Evolutionary conservation across 1,284 basidiomycete species (phyloP).

Genomic region (Chalciporus piperatoides): DNA sequence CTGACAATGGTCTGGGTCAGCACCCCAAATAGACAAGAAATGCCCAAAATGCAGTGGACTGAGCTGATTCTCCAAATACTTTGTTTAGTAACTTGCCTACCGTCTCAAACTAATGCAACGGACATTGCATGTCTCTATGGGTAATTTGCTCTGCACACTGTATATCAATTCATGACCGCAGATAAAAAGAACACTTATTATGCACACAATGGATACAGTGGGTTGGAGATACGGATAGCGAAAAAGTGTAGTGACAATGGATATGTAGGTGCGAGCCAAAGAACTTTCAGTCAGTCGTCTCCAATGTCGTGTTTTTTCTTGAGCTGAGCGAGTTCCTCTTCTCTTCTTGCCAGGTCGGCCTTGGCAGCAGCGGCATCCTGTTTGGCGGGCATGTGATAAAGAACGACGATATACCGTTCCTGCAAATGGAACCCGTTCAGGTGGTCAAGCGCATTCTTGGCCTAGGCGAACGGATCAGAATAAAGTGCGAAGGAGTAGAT

Average conservation of each 20-base stretch:
- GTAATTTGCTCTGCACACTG: constrained; percentile 7
- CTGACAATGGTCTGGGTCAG: constrained; percentile 40
- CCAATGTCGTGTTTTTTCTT: constrained; percentile 86
- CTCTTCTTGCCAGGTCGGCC: constrained; percentile 87
- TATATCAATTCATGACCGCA: constrained; percentile 13
- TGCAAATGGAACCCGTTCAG: constrained; percentile 98
- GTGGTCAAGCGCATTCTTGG: constrained; percentile 94
- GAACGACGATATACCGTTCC: constrained; percentile 95
- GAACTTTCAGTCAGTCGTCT: constrained; percentile 48
- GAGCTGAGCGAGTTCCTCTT: constrained; percentile 84
- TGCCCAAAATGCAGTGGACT: constrained; percentile 29
- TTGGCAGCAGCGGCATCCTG: constrained; percentile 91
- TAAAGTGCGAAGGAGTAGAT: neutral
- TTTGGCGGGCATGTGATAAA: constrained; percentile 97
- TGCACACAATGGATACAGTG: constrained; percentile 6
- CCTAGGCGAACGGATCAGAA: constrained; percentile 44
- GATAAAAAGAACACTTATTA: constrained; percentile 11
- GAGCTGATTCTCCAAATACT: constrained; percentile 14
- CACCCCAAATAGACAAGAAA: constrained; percentile 32
- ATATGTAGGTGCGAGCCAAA: constrained; percentile 1
- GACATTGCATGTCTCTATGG: constrained; percentile 11
- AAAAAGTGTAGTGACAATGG: constrained; percentile 5
- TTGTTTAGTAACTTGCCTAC: constrained; percentile 5
- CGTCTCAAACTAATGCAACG: constrained; percentile 3
- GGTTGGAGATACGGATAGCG: constrained; percentile 2